phyloP scores from a whole-genome alignment of 2,329 filamentous ascomycete species.

The Domatiomyces catenatus region DNA sequence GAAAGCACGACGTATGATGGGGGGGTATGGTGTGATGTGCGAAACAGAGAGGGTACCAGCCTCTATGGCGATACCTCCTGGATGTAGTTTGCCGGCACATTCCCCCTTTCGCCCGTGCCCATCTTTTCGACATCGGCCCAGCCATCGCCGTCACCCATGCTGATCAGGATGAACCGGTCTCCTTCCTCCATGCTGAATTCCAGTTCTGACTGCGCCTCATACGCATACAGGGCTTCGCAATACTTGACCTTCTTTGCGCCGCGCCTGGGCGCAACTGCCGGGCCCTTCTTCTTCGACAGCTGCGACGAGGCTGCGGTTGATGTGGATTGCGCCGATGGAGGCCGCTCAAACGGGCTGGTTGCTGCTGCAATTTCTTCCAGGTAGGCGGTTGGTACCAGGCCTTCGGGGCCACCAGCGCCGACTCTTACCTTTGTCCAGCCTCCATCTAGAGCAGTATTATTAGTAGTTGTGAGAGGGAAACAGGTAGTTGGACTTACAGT shows the following conservation, averaged over 20 bases:
- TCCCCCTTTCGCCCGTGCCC: constrained; percentile 49
- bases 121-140: constrained; percentile 96
- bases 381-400: constrained; percentile 76
- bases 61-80: constrained; percentile 40
- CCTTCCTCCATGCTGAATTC: constrained; percentile 87
- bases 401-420: constrained; percentile 49
- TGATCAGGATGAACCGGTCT: constrained; percentile 79
- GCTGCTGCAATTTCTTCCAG: constrained; percentile 47
- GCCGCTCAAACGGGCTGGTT: constrained; percentile 12
- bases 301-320: constrained; percentile 50
- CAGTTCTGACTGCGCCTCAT: constrained; percentile 65
- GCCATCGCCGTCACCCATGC: constrained; percentile 76
- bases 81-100: constrained; percentile 88
- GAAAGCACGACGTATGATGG: too few relatives aligned
- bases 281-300: constrained; percentile 65
- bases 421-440: constrained; percentile 80
- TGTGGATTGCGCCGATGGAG: constrained; percentile 43
- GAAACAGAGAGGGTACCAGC: too few relatives aligned
- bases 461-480: not conserved
- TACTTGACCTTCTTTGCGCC: constrained; percentile 91
- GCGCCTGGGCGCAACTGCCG: constrained; percentile 74
- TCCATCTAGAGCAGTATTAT: constrained; percentile 48
- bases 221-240: constrained; percentile 85
- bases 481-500: constrained; percentile 49
- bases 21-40: too few relatives aligned